Base-by-base conservation (phyloP, 768 basidiomycete species). In the Tricholoma saponaceum region DNA sequence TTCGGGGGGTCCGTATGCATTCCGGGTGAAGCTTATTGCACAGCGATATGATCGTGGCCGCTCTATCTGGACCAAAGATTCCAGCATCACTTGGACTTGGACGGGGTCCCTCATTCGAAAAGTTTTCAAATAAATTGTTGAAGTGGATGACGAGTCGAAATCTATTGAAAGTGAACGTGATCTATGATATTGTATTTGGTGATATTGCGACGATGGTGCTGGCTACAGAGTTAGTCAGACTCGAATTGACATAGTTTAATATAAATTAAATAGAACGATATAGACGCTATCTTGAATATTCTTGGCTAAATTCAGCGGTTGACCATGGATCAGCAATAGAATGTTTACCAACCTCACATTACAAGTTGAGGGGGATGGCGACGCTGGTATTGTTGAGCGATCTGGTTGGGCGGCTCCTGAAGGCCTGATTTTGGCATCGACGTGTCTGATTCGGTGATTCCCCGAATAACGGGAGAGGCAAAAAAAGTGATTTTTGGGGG, bases 321-420 rank as follows among this genome's bases (percentile, higher is more conserved):
- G n/a, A n/a, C n/a, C n/a, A n/a, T n/a, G n/a, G n/a, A n/a, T n/a
- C 28, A 28, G 28, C 3, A 28, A 28, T 28, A 28, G 4, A 28
- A 28, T 28, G 8, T 8, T 28, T 28, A 41, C 39, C n/a, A n/a
- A n/a, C n/a, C 51, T 10, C 51, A 20, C 12, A 4, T 33, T 26
- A 53, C 51, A 37, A 37, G 8, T 32, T 41, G 51, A 51, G 53
- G 57, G 57, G 53, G 30, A 58, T 33, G 35, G 10, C n/a, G 26
- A 22, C 3, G 30, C 41, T 13, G 41, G 26, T 1, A 35, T 58
- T 12, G 57, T 33, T 1, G 51, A 53, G 22, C 51, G 43, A 16
- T 58, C 53, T 58, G 57, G 51, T 25, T 58, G n/a, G n/a, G n/a
- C 57, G 20, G 51, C 53, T n/a, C 57, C 57, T 12, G 57, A 58